Conservation (phyloP, 2,329 filamentous ascomycete species). For the Nemania diffusa region DNA sequence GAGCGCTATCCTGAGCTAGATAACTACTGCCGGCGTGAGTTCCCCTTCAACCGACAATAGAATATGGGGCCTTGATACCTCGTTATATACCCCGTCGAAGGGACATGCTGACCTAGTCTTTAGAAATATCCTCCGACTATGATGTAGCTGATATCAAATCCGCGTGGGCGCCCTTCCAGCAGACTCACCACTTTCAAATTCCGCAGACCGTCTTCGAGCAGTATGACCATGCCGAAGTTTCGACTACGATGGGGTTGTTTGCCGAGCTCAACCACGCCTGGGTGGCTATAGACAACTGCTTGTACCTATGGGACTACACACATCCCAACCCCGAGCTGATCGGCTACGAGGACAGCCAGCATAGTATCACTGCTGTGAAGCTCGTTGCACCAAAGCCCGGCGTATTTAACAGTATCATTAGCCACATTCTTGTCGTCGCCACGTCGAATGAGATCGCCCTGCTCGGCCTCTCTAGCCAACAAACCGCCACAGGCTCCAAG, state of each 20-base stretch:
- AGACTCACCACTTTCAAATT: constrained; percentile 85
- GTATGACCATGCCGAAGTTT: constrained; percentile 86
- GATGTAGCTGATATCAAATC: constrained; percentile 74
- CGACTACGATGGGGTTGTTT: constrained; percentile 95
- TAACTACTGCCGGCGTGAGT: constrained; percentile 86
- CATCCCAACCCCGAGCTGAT: constrained; percentile 90
- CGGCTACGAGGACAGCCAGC: constrained; percentile 88
- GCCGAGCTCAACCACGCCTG: constrained; percentile 95
- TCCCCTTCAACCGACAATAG: not conserved
- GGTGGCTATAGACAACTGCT: constrained; percentile 93
- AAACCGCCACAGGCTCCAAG: constrained; percentile 75
- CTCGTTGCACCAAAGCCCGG: constrained; percentile 85
- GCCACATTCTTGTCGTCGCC: constrained; percentile 87
- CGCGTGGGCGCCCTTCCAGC: constrained; percentile 90
- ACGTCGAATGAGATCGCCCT: constrained; percentile 87
- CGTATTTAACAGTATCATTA: constrained; percentile 88
- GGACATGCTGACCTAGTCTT: constrained; percentile 44
- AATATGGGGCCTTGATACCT: constrained; percentile 2
- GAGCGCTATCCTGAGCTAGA: constrained; percentile 89
- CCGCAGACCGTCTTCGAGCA: constrained; percentile 93
- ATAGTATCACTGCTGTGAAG: constrained; percentile 91
- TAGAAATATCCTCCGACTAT: constrained; percentile 92
- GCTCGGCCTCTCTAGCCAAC: constrained; percentile 80
- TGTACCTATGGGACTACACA: constrained; percentile 98
- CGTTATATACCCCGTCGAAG: not conserved